phyloP scores from a whole-genome alignment of 2,329 filamentous ascomycete species.

The Neonectria magnoliae region DNA sequence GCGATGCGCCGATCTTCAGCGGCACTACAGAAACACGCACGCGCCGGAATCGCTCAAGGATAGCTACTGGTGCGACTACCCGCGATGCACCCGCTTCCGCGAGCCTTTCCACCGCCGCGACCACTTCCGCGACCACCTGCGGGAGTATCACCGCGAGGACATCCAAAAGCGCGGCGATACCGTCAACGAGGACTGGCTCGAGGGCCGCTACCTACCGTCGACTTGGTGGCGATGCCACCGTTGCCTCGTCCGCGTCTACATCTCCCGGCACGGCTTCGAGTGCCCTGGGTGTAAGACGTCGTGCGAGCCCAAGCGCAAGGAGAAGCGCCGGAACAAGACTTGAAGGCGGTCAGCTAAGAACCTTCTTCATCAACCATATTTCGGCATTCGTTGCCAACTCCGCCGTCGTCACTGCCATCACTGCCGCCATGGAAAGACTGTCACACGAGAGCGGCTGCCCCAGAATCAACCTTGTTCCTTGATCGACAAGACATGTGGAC shows the following conservation, averaged over 20 bases:
- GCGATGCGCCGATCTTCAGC: constrained; percentile 64
- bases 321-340: constrained; percentile 42
- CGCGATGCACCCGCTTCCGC: constrained; percentile 55
- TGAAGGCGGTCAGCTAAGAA: constrained; percentile 1
- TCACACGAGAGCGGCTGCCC: not conserved
- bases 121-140: constrained; percentile 66
- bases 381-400: not conserved
- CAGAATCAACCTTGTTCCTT: not conserved
- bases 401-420: not conserved
- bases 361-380: not conserved
- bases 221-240: constrained; percentile 66
- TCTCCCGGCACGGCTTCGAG: constrained; percentile 53
- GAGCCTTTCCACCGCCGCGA: constrained; percentile 64
- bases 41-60: constrained; percentile 52
- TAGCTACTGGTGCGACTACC: constrained; percentile 62
- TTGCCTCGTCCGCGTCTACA: constrained; percentile 59
- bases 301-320: constrained; percentile 57
- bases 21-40: constrained; percentile 63
- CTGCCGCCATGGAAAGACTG: not conserved
- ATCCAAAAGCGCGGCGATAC: constrained; percentile 57
- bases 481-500: constrained; percentile 17
- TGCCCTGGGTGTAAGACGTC: constrained; percentile 59
- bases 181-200: constrained; percentile 51
- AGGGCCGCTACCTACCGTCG: constrained; percentile 50
- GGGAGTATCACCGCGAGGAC: constrained; percentile 66